Conservation (phyloP, 2,329 filamentous ascomycete species). For the Plenodomus tracheiphilus region DNA sequence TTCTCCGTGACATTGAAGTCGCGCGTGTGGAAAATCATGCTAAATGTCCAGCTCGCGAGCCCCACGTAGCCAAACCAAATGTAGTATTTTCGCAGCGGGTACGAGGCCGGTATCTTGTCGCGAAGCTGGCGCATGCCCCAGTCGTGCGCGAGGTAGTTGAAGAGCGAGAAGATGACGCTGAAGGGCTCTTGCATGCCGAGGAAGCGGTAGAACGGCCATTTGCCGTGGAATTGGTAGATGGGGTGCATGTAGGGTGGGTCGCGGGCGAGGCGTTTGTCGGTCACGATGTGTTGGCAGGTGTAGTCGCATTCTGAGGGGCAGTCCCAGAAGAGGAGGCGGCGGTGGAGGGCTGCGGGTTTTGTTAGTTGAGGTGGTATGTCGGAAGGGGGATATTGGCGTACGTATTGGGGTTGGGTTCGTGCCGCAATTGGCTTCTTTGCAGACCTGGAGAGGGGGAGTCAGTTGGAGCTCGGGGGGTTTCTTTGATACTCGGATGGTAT, state of each 20-base stretch:
- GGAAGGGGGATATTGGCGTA: conserved; percentile 52
- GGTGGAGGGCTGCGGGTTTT: conserved; percentile 69
- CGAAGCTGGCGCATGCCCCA: conserved; percentile 73
- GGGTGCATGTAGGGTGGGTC: conserved; percentile 66
- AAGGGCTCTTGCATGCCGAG: conserved; percentile 94
- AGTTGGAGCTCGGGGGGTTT: conserved; percentile 12
- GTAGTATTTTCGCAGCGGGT: conserved; percentile 81
- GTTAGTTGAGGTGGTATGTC: conserved; percentile 1
- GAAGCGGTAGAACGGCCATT: conserved; percentile 95
- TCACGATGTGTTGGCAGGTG: conserved; percentile 93
- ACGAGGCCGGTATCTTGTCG: conserved; percentile 69
- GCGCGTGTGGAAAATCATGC: conserved; percentile 87
- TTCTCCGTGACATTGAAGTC: conserved; percentile 88
- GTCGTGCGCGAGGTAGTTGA: conserved; percentile 87
- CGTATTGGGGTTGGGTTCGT: conserved; percentile 67
- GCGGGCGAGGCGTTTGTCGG: conserved; percentile 67
- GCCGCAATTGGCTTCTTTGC: conserved; percentile 76
- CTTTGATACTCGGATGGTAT: background rate
- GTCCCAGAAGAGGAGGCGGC: conserved; percentile 86
- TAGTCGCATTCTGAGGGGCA: conserved; percentile 97
- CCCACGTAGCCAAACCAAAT: conserved; percentile 78
- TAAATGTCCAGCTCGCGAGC: conserved; percentile 82
- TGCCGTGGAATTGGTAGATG: conserved; percentile 93
- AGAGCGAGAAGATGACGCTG: conserved; percentile 87
- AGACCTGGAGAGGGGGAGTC: conserved; percentile 62